Conservation (phyloP, 1,284 basidiomycete species). For the Inonotus hispidus region DNA sequence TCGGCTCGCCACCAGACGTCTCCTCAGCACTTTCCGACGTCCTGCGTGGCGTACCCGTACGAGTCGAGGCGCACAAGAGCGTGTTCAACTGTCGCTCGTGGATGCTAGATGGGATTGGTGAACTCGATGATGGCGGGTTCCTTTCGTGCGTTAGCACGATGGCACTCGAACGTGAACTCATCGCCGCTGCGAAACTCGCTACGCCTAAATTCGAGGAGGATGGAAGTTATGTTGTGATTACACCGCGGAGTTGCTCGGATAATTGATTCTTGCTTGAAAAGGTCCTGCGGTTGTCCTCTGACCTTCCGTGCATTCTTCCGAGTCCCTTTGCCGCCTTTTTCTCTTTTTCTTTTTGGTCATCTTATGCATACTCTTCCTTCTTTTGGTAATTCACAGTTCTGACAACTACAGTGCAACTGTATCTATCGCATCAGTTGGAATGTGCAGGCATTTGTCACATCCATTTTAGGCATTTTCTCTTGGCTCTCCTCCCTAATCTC, state of each 20-base stretch:
- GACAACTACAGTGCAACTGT: neutral
- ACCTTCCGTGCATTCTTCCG: too few relatives aligned
- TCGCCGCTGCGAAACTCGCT: neutral
- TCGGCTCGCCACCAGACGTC: constrained; percentile 1
- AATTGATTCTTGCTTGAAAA: neutral
- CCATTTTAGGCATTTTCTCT: neutral
- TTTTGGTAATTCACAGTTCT: neutral
- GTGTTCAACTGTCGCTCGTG: constrained; percentile 3
- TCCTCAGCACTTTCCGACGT: neutral
- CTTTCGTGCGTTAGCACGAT: neutral
- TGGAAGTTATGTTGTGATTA: constrained; percentile 4
- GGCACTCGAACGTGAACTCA: constrained; percentile 8
- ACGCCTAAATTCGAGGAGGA: constrained; percentile 2
- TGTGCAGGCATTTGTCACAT: neutral
- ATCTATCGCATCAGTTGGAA: neutral
- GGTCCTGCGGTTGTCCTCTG: too few relatives aligned
- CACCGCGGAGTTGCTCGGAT: constrained; percentile 1
- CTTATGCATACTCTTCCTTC: neutral
- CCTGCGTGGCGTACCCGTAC: constrained; percentile 4
- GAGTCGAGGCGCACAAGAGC: neutral
- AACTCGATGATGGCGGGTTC: constrained; percentile 6
- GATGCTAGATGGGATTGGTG: constrained; percentile 6
- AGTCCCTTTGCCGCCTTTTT: neutral
- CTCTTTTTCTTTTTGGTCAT: neutral
- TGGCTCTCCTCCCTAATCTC: neutral